Evolutionary conservation across 1,139 yeast species (phyloP), one percentile per base, ranked within the genome.

Genomic region (Lodderomyces elongisporus): DNA sequence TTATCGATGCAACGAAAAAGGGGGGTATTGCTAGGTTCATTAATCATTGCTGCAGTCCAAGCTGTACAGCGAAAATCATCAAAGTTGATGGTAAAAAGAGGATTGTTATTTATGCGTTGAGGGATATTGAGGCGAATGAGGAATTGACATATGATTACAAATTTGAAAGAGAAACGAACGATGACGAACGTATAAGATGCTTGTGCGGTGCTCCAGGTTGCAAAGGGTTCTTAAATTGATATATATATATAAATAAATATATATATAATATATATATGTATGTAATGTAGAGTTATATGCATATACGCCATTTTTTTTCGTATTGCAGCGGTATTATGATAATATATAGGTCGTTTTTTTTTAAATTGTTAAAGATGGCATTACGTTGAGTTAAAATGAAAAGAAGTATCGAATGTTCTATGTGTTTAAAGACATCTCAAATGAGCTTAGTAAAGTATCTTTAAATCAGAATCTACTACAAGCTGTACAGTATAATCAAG

Each of bases 1-100:
- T 93, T 5, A 84, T 93, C 37, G 99, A 93, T 61, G 98, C 99
- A 2, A 91, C 98, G 2, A 89, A 89, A 52, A 85, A 83, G 44
- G 99, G 99, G 25, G 96, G 96, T 3, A 88, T 89, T 48, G 98
- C 98, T 0, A 64, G 96, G 42, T 91, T 93, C 51, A 91, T 91
- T 55, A 91, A 93, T 52, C 99, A 93, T 58, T 87, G 96, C 54
- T 91, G 98, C 61, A 85, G 83, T 39, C 99, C 99, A 2, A 88
- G 95, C 47, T 91, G 98, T 60, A 88, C 95, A 0, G 97, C 98
- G 2, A 91, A 89, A 54, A 88, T 91, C 53, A 89, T 91, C 52
- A 88, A 88, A 54, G 96, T 88, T 24, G 96, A 87, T 42, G 97
- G 96, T 6, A 82, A 77, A 48, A 88, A 87, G 61, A 74, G 97